Percentiles rank a stretch among this genome's conserved stretches.
phyloP scores from a whole-genome alignment of 352 stramenopile genomes.

The Sclerospora graminicola region DNA sequence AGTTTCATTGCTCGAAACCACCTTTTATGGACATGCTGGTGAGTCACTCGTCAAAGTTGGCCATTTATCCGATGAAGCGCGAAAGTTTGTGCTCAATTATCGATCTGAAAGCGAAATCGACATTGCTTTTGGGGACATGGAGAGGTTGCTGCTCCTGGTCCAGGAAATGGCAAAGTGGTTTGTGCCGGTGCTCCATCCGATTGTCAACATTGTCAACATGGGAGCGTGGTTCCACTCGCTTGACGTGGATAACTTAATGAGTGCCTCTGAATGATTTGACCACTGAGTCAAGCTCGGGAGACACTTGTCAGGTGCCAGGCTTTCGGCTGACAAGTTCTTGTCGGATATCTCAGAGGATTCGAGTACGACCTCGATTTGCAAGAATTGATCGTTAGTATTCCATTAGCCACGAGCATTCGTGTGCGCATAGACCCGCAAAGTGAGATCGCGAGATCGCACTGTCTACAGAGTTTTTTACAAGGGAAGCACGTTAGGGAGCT shows the following conservation, averaged over 20 bases:
- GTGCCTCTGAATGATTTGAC: conserved; percentile 80
- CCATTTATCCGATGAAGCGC: too few relatives aligned
- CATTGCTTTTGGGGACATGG: too few relatives aligned
- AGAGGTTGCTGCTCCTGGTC: too few relatives aligned
- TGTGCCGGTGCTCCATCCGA: too few relatives aligned
- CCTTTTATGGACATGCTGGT: too few relatives aligned
- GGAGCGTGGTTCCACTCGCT: conserved; percentile 66
- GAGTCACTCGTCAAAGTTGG: too few relatives aligned
- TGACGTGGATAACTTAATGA: conserved; percentile 80
- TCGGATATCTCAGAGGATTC: conserved; percentile 78
- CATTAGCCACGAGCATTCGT: conserved; percentile 73
- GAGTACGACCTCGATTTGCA: conserved; percentile 74
- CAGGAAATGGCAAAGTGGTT: too few relatives aligned
- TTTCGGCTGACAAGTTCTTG: conserved; percentile 83
- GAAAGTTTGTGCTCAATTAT: too few relatives aligned
- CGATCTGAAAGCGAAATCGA: too few relatives aligned
- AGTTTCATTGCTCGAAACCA: too few relatives aligned
- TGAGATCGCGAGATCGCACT: conserved; percentile 80
- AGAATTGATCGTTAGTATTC: conserved; percentile 71
- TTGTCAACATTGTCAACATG: too few relatives aligned
- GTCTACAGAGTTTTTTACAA: conserved; percentile 80
- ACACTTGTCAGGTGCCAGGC: conserved; percentile 30
- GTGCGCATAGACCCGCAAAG: conserved; percentile 67
- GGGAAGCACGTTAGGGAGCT: conserved; percentile 18
- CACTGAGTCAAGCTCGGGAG: conserved; percentile 52